Evolutionary conservation across 1,284 basidiomycete genomes (phyloP).

Genomic region (Apiotrichum porosum): DNA sequence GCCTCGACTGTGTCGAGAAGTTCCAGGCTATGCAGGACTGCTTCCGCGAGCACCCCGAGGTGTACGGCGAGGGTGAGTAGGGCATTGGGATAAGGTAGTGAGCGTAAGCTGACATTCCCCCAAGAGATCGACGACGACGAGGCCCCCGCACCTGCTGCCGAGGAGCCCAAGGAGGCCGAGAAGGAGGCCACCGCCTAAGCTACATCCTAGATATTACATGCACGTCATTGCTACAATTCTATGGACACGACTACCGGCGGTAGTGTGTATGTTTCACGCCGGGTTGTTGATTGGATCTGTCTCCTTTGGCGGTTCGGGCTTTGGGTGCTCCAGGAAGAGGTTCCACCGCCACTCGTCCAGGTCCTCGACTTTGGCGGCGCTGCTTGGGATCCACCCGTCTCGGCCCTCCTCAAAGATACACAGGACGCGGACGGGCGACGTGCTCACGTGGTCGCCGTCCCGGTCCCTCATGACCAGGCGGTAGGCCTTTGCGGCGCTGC

Average conservation of each 20-base stretch:
- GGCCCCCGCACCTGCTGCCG: constrained; percentile 1
- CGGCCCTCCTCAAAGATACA: constrained; percentile 35
- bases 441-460: constrained; percentile 25
- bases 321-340: constrained; percentile 1
- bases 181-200: not conserved
- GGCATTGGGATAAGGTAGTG: not conserved
- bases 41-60: constrained; percentile 91
- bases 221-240: constrained; percentile 1
- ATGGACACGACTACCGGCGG: no score
- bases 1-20: constrained; percentile 94
- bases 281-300: no score
- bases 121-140: constrained; percentile 42
- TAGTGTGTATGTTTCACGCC: no score
- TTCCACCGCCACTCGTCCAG: constrained; percentile 42
- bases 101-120: not conserved
- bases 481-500: constrained; percentile 34
- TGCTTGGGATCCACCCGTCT: constrained; percentile 26
- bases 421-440: constrained; percentile 27
- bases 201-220: constrained; percentile 5
- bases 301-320: no score
- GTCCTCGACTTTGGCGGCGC: constrained; percentile 30
- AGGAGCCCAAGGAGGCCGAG: not conserved
- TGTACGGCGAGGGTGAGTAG: constrained; percentile 80
- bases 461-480: constrained; percentile 28
- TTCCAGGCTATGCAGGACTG: constrained; percentile 98